Evolutionary conservation across 306 rosid genomes (phyloP), one percentile per base, ranked within the genome.

Genomic region (Malus orientalis): DNA sequence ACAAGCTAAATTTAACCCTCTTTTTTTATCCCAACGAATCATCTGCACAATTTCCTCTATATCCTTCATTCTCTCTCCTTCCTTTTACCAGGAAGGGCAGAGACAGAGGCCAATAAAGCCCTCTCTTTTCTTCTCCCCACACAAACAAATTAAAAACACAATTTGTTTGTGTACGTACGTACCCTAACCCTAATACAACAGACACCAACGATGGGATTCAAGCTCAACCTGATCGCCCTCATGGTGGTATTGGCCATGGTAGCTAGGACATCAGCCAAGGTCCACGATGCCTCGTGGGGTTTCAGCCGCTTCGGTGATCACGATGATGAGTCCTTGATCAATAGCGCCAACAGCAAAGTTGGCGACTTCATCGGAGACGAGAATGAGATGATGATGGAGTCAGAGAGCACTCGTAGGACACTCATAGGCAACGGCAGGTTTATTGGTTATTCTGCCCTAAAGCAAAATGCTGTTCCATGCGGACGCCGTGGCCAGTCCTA

Each of bases 401-500:
- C 90, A 0, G 86, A 84, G 16, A 6, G 61, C 0, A 74, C 11
- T 53, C 84, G 82, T 20, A 79, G 94, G 4, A 32, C 45, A 14
- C 53, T 16, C 29, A 58, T 27, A 58, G 62, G 14, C 0, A 20
- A 71, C 3, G 3, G 11, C 2, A 70, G 10, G 55, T 86, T 30
- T 81, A 81, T 88, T 1, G 38, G 86, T 44, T 88, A 88, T 40
- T 67, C 61, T 3, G 86, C 90, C 12, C 74, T 90, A 5, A 75
- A 2, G 51, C 20, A 70, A 1, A 71, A 88, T 67, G 14, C 38
- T 0, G 49, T 80, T 8, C 92, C 92, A 3, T 90, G 91, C 73
- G 85, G 83, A 4, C 45, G 8, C 11, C 89, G 87, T 0, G 95
- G 92, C 33, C 16, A 11, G 5, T 90, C 95, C 19, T 90, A 90